These are phyloP conservation scores for Sporothrix curviconia DNA, from an alignment of 2,329 filamentous ascomycete genomes.

Conservation along the genomic window DNA sequence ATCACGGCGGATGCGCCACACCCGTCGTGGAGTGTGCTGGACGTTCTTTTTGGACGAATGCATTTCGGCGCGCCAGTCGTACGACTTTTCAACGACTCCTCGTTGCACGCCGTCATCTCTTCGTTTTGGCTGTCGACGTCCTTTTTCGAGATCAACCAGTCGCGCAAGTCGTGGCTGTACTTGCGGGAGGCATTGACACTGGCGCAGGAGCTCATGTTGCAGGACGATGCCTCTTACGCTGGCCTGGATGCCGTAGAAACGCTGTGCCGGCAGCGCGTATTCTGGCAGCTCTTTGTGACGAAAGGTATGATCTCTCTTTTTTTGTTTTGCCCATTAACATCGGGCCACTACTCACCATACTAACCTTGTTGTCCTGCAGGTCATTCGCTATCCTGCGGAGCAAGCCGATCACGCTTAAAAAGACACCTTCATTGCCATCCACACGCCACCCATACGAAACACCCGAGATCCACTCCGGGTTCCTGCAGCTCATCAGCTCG, in stretches of 20 bases:
- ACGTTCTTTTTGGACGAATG: conserved; percentile 53
- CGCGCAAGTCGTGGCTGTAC: conserved; percentile 57
- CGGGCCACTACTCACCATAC: neutral
- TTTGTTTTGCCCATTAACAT: too few relatives aligned
- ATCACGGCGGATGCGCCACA: conserved; percentile 31
- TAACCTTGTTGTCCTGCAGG: conserved; percentile 29
- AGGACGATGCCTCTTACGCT: conserved; percentile 51
- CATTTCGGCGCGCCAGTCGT: conserved; percentile 46
- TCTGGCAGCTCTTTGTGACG: conserved; percentile 57
- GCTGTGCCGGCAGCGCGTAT: conserved; percentile 49
- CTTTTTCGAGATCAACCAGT: conserved; percentile 55
- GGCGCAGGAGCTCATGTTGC: conserved; percentile 51
- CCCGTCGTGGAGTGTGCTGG: conserved; percentile 44
- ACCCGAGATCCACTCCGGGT: conserved; percentile 48
- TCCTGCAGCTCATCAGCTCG: conserved; percentile 53
- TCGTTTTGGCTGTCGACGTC: conserved; percentile 56
- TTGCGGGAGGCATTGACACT: conserved; percentile 55
- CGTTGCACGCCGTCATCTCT: conserved; percentile 51
- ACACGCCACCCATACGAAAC: conserved; percentile 47
- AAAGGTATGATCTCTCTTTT: too few relatives aligned
- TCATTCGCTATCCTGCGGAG: conserved; percentile 58
- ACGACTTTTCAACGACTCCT: conserved; percentile 52
- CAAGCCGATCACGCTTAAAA: conserved; percentile 54
- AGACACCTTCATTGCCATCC: conserved; percentile 50
- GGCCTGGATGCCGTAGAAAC: conserved; percentile 42